phyloP scores from a whole-genome alignment of 805 yeast species.

The Suhomyces kilbournensis region DNA sequence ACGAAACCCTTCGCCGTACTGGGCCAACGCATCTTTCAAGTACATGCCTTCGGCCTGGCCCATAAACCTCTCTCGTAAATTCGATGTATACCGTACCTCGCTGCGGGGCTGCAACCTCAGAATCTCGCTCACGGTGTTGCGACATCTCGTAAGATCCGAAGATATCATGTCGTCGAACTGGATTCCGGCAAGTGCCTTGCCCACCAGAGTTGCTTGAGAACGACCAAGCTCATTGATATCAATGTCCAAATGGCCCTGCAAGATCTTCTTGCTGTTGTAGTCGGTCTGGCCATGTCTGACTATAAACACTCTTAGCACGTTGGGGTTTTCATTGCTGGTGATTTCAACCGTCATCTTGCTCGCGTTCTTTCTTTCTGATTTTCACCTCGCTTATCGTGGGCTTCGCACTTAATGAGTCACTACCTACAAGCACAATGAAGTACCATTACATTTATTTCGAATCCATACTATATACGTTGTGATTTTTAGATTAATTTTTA shows the following conservation, averaged over 20 bases:
- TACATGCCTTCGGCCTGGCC: conserved; percentile 75
- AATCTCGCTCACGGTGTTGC: conserved; percentile 53
- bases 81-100: conserved; percentile 28
- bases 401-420: too few relatives aligned
- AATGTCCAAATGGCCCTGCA: conserved; percentile 78
- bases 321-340: conserved; percentile 31
- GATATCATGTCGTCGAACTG: conserved; percentile 46
- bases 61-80: conserved; percentile 72
- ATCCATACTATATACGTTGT: too few relatives aligned
- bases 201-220: conserved; percentile 58
- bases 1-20: conserved; percentile 56
- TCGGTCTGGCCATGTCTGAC: conserved; percentile 86
- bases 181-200: conserved; percentile 37
- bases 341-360: conserved; percentile 14
- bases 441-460: too few relatives aligned
- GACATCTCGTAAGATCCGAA: conserved; percentile 59
- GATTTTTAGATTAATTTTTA: too few relatives aligned
- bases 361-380: neutral
- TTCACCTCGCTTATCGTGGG: neutral
- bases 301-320: conserved; percentile 50
- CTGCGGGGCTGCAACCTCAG: conserved; percentile 20
- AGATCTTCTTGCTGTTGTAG: conserved; percentile 61
- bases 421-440: too few relatives aligned
- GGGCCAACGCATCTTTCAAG: conserved; percentile 59
- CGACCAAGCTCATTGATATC: conserved; percentile 60